Evolutionary conservation across 78 protist species (phyloP).

Genomic region (Capsaspora owczarzaki): DNA sequence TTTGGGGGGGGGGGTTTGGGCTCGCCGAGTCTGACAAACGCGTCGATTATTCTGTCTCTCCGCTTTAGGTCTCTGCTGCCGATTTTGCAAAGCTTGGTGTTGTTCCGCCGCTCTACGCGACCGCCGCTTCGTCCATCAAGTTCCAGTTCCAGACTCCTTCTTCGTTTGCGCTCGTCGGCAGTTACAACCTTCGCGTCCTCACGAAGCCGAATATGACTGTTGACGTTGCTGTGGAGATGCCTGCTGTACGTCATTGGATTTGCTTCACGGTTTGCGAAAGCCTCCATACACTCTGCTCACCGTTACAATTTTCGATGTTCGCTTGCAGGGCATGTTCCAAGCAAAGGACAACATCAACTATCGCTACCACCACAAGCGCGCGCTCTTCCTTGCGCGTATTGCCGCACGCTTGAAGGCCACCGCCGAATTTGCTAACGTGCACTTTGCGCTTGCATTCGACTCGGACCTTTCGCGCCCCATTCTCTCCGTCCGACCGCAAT

Average conservation of each 20-base stretch:
- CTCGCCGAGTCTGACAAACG: too few relatives aligned
- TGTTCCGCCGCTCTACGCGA: neutral
- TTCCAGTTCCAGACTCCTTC: neutral
- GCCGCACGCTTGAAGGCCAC: neutral
- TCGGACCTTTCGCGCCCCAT: too few relatives aligned
- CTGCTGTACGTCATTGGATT: neutral
- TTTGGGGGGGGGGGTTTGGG: too few relatives aligned
- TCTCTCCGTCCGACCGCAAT: too few relatives aligned
- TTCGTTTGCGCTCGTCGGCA: neutral
- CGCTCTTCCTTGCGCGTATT: neutral
- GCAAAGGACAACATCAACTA: neutral
- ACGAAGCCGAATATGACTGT: neutral
- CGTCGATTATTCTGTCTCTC: too few relatives aligned
- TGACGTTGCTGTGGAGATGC: neutral
- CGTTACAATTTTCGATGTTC: neutral
- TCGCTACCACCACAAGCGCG: constrained; percentile 2
- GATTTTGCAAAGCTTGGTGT: too few relatives aligned
- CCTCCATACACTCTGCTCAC: too few relatives aligned
- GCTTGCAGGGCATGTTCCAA: neutral
- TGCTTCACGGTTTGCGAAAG: neutral
- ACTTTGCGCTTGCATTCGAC: too few relatives aligned
- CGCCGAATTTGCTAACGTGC: too few relatives aligned
- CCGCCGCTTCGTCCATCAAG: neutral
- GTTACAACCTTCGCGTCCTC: neutral
- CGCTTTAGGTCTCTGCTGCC: too few relatives aligned